Base-by-base conservation (phyloP, 768 basidiomycete species). In the Plicaturopsis crispa region DNA sequence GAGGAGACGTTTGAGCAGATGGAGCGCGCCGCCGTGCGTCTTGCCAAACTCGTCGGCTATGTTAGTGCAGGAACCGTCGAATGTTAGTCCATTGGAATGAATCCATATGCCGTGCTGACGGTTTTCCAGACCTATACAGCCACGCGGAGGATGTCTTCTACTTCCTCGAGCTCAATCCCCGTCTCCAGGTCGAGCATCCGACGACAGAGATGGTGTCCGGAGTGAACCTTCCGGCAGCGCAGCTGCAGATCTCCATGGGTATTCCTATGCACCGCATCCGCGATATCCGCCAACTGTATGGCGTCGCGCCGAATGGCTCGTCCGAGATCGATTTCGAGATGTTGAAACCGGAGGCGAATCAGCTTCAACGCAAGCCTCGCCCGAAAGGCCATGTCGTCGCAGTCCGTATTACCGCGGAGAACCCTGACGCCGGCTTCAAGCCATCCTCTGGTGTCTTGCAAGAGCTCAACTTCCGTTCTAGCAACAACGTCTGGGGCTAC, bases 121-220 rank as follows among this genome's bases (percentile, higher is more conserved):
- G 13, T 42, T 36, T 24, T 24, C 10, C 41, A 92, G 92, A 98
- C 63, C 80, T 99, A 26, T 99, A 98, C 63, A 93, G 84, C 48
- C 90, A 88, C 45, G 72, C 80, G 0, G 94, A 97, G 44, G 90
- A 98, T 54, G 75, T 80, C 20, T 99, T 98, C 67, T 90, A 85
- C 67, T 99, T 99, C 75, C 74, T 99, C 46, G 96, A 99, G 62
- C 78, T 99, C 43, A 99, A 99, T 61, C 96, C 96, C 33, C 93
- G 96, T 73, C 83, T 99, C 16, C 96, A 99, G 67, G 96, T 99
- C 53, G 96, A 99, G 66, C 96, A 99, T 60, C 96, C 96, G 7
- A 99, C 96, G 8, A 99, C 96, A 16, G 96, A 99, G 62, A 99
- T 98, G 90, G 96, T 98, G n/a, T 82, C 86, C 4, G 96, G 96